phyloP scores from a whole-genome alignment of 257 asterid genomes.

The Solanum habrochaites region DNA sequence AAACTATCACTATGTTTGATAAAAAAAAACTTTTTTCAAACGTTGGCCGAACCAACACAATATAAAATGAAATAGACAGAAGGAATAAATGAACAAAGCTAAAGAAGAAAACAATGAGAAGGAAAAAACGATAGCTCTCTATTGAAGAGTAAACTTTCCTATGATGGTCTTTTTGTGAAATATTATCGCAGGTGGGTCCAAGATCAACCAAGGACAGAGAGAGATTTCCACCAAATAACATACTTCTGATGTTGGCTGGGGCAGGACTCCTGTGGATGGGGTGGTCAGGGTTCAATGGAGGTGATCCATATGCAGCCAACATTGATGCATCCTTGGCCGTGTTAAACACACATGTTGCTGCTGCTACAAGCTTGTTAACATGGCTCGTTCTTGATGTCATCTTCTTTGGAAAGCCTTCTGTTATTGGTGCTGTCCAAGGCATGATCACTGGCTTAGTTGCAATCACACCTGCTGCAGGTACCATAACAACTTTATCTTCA shows the following conservation, averaged over 20 bases:
- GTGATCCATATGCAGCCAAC: constrained; percentile 56
- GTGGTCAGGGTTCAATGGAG: constrained; percentile 70
- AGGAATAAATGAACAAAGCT: not conserved
- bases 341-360: constrained; percentile 51
- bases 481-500: not conserved
- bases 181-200: constrained; percentile 39
- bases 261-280: constrained; percentile 76
- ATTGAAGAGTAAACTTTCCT: not conserved
- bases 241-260: constrained; percentile 57
- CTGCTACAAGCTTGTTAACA: constrained; percentile 52
- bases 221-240: constrained; percentile 62
- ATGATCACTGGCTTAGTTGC: constrained; percentile 59
- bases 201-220: constrained; percentile 53
- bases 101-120: not conserved
- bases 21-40: too few relatives aligned
- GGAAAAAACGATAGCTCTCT: not conserved
- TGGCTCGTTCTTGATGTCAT: constrained; percentile 45
- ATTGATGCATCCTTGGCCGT: constrained; percentile 57
- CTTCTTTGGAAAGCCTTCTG: constrained; percentile 43
- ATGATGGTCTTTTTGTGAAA: not conserved
- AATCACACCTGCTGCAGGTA: constrained; percentile 65
- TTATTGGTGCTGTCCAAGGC: constrained; percentile 65
- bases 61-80: not conserved
- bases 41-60: not conserved
- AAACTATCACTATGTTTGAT: too few relatives aligned